Evolutionary conservation across 2,329 filamentous ascomycete genomes (phyloP).

Genomic region (Botrytis paeoniae): DNA sequence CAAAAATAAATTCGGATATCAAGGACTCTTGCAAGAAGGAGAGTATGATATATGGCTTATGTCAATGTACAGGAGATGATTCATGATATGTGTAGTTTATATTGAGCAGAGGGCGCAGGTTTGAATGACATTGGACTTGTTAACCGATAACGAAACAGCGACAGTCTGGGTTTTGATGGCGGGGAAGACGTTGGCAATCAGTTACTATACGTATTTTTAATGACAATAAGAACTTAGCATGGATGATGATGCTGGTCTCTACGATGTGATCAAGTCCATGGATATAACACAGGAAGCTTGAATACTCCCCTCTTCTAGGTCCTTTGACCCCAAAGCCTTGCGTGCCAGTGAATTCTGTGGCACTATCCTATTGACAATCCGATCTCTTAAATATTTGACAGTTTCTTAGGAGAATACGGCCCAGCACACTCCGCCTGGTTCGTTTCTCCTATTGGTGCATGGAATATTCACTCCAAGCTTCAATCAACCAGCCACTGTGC

Average conservation of each 20-base stretch:
- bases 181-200: accelerated
- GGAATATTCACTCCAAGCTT: neutral
- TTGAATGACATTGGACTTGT: neutral
- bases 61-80: neutral
- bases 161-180: accelerated
- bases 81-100: neutral
- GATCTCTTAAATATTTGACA: accelerated
- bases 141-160: neutral
- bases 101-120: accelerated
- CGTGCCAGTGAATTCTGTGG: accelerated
- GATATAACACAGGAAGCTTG: neutral
- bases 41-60: neutral
- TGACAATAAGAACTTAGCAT: accelerated
- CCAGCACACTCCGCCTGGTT: neutral
- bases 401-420: no score
- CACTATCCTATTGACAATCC: accelerated
- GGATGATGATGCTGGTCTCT: neutral
- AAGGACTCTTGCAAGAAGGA: neutral
- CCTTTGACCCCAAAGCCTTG: neutral
- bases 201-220: accelerated
- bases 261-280: neutral
- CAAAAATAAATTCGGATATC: no score
- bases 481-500: no score
- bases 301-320: neutral
- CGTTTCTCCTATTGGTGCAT: accelerated